Evolutionary conservation across 495 filamentous ascomycete species (phyloP).

Genomic region (Xylaria nigripes): DNA sequence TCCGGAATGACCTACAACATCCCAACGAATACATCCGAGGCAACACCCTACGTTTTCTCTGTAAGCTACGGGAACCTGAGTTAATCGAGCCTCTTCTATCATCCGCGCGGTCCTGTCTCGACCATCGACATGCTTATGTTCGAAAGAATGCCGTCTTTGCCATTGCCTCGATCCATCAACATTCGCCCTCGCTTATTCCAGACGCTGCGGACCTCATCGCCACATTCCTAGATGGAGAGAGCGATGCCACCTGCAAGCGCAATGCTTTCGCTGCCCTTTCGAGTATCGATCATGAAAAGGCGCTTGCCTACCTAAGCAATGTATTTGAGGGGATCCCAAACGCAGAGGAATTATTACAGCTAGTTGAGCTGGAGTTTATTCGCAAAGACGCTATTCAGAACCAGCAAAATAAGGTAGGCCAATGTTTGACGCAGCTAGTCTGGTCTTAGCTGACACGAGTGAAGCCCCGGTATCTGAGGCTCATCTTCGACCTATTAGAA

Average conservation of each 20-base stretch:
- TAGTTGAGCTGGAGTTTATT: constrained; percentile 94
- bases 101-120: constrained; percentile 81
- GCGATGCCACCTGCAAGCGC: constrained; percentile 91
- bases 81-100: constrained; percentile 92
- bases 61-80: constrained; percentile 92
- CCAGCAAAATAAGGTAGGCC: constrained; percentile 74
- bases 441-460: constrained; percentile 24
- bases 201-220: constrained; percentile 91
- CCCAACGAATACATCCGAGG: constrained; percentile 97
- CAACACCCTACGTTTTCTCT: constrained; percentile 92
- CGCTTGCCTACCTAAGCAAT: constrained; percentile 79
- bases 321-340: constrained; percentile 92
- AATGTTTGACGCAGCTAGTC: not conserved
- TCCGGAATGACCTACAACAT: constrained; percentile 93
- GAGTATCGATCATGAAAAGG: constrained; percentile 87
- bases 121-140: constrained; percentile 94
- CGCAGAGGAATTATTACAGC: constrained; percentile 85
- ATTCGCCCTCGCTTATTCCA: constrained; percentile 86
- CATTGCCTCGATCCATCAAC: constrained; percentile 83
- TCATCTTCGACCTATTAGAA: constrained; percentile 96
- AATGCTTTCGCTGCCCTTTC: constrained; percentile 92
- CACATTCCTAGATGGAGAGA: constrained; percentile 84
- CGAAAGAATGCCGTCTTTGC: constrained; percentile 97
- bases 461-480: constrained; percentile 77
- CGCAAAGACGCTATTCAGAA: constrained; percentile 96